phyloP scores from a whole-genome alignment of 208 protist genomes.

The Acanthamoeba quina region DNA sequence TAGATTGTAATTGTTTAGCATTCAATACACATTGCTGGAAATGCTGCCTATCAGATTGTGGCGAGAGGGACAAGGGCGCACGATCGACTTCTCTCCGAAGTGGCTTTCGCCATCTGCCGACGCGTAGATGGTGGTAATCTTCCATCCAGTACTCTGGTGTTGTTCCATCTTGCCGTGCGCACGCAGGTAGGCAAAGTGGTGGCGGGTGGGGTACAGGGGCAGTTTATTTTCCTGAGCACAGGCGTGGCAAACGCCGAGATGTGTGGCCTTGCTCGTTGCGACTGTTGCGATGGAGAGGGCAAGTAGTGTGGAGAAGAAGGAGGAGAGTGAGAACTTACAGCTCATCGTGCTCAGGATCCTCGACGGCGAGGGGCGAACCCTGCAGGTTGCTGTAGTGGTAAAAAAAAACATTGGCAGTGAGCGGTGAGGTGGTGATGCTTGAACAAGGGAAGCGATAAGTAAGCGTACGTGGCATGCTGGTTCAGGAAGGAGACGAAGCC shows the following conservation, averaged over 20 bases:
- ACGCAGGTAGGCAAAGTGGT: neutral
- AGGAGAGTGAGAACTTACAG: conserved; percentile 17
- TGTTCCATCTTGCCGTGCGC: neutral
- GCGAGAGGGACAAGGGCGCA: neutral
- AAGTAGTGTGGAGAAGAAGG: neutral
- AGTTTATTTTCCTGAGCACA: neutral
- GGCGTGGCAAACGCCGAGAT: no score
- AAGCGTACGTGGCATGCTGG: conserved; percentile 56
- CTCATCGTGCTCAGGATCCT: conserved; percentile 60
- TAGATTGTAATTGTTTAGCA: neutral
- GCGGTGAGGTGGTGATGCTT: neutral
- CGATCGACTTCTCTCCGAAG: conserved; percentile 8
- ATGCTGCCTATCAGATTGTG: neutral
- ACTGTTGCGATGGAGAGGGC: no score
- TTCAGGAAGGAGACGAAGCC: conserved; percentile 75
- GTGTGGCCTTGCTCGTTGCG: no score
- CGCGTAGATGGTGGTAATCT: conserved; percentile 32
- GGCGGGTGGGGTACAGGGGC: neutral
- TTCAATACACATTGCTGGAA: neutral
- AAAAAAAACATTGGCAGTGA: neutral
- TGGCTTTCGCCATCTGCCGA: conserved; percentile 25
- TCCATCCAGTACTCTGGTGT: neutral
- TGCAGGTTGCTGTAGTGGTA: conserved; percentile 7
- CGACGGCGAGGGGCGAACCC: neutral
- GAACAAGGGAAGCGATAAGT: neutral